Base-by-base conservation (phyloP, 1,139 yeast genomes). In the Protomyces lactucae-debilis region DNA sequence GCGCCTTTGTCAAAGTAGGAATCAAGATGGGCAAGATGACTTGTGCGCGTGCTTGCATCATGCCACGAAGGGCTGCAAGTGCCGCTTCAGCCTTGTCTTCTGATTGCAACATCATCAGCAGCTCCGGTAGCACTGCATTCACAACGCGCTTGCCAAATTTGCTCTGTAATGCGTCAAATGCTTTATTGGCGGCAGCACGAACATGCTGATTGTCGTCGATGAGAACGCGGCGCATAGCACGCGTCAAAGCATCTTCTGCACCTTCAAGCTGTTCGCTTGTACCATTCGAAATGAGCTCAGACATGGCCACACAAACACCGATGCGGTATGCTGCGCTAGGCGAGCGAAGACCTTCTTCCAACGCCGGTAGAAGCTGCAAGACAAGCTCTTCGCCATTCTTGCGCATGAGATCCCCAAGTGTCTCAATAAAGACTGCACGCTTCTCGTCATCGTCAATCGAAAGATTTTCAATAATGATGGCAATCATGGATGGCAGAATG, bases 271-370 rank as follows among this genome's bases (percentile, higher is more conserved):
- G 84, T 21, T 85, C 88, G 3, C 78, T 76, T 18, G 84, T 80
- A 2, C 96, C 84, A 0, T 96, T 88, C 69, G 83, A 85, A 68
- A 92, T 85, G 70, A 95, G 84, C 74, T 92, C 98, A 56, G 86
- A 83, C 66, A 92, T 79, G 8, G 99, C 99, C 75, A 92, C 85
- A 80, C 99, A 93, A 65, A 93, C 90, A 79, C 99, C 99, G 78
- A 92, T 96, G 74, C 88, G 89, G 59, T 96, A 88, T 73, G 86
- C 95, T 32, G 88, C 79, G 71, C 88, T 95, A 57, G 80, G 75
- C 32, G 87, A 77, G 35, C 79, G 76, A 70, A 88, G 78, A 6
- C 92, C 83, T 55, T 82, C 83, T 70, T 88, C 87, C 72, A 93
- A 80, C 6, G 96, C 88, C 53, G 99, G 98, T 68, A 95, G 79